Percentiles rank a stretch among this genome's conserved stretches.
phyloP scores from a whole-genome alignment of 2,329 filamentous ascomycete genomes.

The Colletotrichum orchidophilum region DNA sequence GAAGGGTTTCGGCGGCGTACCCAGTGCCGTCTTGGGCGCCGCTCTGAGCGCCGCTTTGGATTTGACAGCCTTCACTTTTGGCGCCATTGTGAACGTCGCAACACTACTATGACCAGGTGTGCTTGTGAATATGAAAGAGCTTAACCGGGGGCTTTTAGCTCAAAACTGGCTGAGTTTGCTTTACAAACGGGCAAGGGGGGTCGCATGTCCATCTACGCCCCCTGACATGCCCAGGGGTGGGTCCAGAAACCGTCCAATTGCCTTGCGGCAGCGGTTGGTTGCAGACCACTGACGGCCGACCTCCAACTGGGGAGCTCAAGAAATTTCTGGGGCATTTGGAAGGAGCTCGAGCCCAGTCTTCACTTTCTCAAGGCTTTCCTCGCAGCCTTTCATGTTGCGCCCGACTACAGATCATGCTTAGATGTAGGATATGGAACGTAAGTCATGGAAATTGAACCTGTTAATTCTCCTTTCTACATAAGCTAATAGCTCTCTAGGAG shows the following conservation, averaged over 20 bases:
- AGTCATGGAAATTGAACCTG: conserved; percentile 9
- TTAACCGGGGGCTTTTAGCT: not conserved
- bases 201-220: conserved; percentile 8
- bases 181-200: conserved; percentile 3
- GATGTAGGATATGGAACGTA: conserved; percentile 53
- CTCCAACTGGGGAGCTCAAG: conserved; percentile 8
- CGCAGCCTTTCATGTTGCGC: conserved; percentile 26
- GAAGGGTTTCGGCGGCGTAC: conserved; percentile 71
- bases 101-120: not conserved
- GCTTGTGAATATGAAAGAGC: not conserved
- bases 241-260: not conserved
- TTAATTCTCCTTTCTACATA: not conserved
- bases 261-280: not conserved
- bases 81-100: conserved; percentile 35
- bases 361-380: conserved; percentile 1
- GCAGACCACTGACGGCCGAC: not conserved
- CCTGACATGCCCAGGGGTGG: not conserved
- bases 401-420: conserved; percentile 48
- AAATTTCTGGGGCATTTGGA: conserved; percentile 16
- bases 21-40: conserved; percentile 40
- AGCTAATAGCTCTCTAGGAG: conserved; percentile 41
- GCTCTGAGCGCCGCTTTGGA: conserved; percentile 42
- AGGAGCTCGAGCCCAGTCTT: not conserved
- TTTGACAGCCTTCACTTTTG: conserved; percentile 45
- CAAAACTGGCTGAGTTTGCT: conserved; percentile 8